Percentiles rank a stretch among this genome's conserved stretches.
Conservation (phyloP, 495 filamentous ascomycete species). For the Cenococcum geophilum region DNA sequence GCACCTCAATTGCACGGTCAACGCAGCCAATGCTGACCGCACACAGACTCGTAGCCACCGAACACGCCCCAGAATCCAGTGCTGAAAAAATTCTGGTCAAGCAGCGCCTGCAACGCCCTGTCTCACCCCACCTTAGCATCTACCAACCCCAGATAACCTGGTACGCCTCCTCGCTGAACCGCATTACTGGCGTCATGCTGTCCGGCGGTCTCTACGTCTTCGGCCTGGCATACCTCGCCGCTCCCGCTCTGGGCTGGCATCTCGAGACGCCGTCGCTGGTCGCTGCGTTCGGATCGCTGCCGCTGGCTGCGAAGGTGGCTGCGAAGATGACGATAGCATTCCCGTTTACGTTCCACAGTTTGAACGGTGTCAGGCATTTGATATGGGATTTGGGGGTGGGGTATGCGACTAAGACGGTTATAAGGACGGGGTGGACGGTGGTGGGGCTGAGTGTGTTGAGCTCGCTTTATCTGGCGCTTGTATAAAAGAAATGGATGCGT, state of each 20-base stretch:
- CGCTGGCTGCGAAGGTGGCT: constrained; percentile 59
- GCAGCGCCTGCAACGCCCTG: constrained; percentile 79
- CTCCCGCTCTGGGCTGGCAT: constrained; percentile 77
- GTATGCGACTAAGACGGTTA: constrained; percentile 64
- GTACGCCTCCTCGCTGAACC: constrained; percentile 66
- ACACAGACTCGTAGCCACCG: constrained; percentile 51
- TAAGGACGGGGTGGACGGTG: constrained; percentile 67
- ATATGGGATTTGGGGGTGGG: constrained; percentile 70
- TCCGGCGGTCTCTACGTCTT: constrained; percentile 77
- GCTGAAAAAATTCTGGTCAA: constrained; percentile 69
- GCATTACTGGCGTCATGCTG: constrained; percentile 70
- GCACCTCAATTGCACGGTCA: constrained; percentile 9
- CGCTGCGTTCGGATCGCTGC: constrained; percentile 67
- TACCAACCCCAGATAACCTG: constrained; percentile 88
- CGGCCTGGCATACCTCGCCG: constrained; percentile 72
- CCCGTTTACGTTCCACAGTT: constrained; percentile 79
- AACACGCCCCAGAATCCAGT: constrained; percentile 47
- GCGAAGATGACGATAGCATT: constrained; percentile 67
- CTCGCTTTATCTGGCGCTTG: constrained; percentile 55
- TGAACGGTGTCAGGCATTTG: constrained; percentile 90
- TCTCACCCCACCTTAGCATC: constrained; percentile 81
- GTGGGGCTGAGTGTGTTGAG: constrained; percentile 60
- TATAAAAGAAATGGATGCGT: not conserved
- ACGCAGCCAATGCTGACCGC: constrained; percentile 27
- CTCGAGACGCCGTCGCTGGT: constrained; percentile 74